phyloP scores from a whole-genome alignment of 805 yeast genomes.

The Wickerhamiella cacticola region DNA sequence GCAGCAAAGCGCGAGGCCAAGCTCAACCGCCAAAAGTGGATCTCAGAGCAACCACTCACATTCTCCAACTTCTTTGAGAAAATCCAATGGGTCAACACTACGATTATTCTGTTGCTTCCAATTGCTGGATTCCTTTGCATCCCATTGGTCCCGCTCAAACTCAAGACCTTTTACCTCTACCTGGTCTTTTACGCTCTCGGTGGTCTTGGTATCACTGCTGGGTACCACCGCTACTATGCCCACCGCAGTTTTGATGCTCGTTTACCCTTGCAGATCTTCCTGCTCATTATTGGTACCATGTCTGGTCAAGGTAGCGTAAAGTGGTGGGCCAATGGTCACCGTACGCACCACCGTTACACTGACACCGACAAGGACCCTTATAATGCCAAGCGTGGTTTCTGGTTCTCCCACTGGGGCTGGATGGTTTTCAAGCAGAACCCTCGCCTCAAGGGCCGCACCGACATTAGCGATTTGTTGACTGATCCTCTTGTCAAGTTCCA shows the following conservation, averaged over 20 bases:
- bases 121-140: conserved; percentile 35
- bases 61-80: conserved; percentile 56
- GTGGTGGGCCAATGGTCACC: conserved; percentile 73
- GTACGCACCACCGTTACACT: conserved; percentile 82
- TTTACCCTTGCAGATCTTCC: conserved; percentile 35
- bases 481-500: conserved; percentile 53
- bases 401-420: conserved; percentile 86
- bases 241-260: conserved; percentile 45
- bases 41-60: conserved; percentile 69
- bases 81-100: conserved; percentile 61
- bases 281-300: conserved; percentile 55
- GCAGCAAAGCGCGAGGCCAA: conserved; percentile 17
- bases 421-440: conserved; percentile 56
- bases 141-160: conserved; percentile 35
- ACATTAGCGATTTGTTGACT: conserved; percentile 51
- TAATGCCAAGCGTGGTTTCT: conserved; percentile 64
- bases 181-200: conserved; percentile 45
- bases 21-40: conserved; percentile 33
- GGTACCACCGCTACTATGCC: conserved; percentile 71
- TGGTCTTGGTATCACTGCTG: conserved; percentile 65
- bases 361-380: conserved; percentile 87
- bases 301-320: conserved; percentile 65
- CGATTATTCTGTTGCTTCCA: conserved; percentile 48
- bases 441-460: conserved; percentile 51
- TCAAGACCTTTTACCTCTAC: conserved; percentile 43